Evolutionary conservation across 306 rosid genomes (phyloP), one percentile per base, ranked within the genome.

Genomic region (Inga leiocalycina): DNA sequence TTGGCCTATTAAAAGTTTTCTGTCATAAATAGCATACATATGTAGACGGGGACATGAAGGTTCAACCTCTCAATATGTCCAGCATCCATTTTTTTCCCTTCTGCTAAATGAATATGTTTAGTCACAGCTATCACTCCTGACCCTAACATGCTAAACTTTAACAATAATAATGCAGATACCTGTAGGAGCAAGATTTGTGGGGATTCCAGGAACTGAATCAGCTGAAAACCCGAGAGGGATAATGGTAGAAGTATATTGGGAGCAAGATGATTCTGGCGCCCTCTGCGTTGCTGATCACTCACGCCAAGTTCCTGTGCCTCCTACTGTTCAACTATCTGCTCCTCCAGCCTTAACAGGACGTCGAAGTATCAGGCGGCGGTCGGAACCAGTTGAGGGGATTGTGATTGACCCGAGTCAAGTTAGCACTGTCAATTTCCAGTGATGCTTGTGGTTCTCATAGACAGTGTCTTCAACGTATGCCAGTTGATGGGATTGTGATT

Each of bases 201-300:
- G 93, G 61, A 91, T 93, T 84, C 97, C 98, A 48, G 93, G 97
- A 73, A 92, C 96, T 30, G 91, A 89, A 76, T 86, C 92, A 19
- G 79, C 74, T 10, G 95, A 92, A 74, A 82, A 81, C 76, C 94
- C 94, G 30, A 88, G 87, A 66, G 98, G 98, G 44, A 75, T 80
- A 17, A 92, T 93, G 98, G 97, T 93, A 74, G 92, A 93, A 88
- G 95, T 91, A 37, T 86, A 90, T 49, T 91, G 98, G 98, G 94
- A 91, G 72, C 97, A 89, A 91, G 95, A 93, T 85, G 98, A 95
- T 54, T 78, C 87, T 2, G 98, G 98, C 51, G 80, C 92, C 12
- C 89, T 92, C 8, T 91, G 97, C 89, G 74, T 95, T 46, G 78
- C 93, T 3, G 91, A 94, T 30, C 95, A 91, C 88, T 89, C 98